phyloP scores from a whole-genome alignment of 805 yeast genomes.

The Suhomyces pyralidae region DNA sequence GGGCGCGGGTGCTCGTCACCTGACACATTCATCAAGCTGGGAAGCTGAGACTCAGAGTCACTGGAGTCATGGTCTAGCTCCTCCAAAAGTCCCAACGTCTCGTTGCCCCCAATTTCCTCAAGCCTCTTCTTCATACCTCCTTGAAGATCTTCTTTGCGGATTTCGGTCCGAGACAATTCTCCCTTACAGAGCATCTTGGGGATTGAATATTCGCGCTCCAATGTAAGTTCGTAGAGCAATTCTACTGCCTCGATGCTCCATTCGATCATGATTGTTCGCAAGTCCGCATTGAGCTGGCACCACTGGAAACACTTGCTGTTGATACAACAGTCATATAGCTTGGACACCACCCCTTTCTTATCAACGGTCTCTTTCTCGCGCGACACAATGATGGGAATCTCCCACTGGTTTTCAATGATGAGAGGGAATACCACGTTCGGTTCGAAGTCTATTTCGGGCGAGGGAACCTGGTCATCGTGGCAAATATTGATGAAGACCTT shows the following conservation, averaged over 20 bases:
- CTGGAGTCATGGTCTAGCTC: conserved; percentile 25
- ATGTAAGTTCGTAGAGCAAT: conserved; percentile 40
- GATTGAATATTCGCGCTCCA: conserved; percentile 61
- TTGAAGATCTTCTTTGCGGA: conserved; percentile 43
- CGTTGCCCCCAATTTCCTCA: conserved; percentile 37
- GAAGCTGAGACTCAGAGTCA: conserved; percentile 18
- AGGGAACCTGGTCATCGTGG: conserved; percentile 60
- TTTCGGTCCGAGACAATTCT: conserved; percentile 43
- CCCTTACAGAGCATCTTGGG: conserved; percentile 81
- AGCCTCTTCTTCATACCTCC: conserved; percentile 35
- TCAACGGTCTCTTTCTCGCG: conserved; percentile 55
- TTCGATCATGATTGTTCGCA: conserved; percentile 66
- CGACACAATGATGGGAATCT: conserved; percentile 75
- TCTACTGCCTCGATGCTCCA: conserved; percentile 85
- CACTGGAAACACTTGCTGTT: conserved; percentile 61
- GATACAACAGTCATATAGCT: conserved; percentile 78
- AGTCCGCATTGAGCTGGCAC: conserved; percentile 55
- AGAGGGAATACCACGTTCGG: conserved; percentile 59
- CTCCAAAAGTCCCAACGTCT: conserved; percentile 43
- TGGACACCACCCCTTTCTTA: conserved; percentile 63
- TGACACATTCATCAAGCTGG: conserved; percentile 27
- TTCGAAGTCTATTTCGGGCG: conserved; percentile 52
- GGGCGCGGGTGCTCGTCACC: conserved; percentile 29
- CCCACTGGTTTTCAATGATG: conserved; percentile 75
- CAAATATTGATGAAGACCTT: conserved; percentile 82